These are phyloP conservation scores for Zygoascus sp. DNA, from an alignment of 1,139 yeast genomes.

Conservation along the genomic window DNA sequence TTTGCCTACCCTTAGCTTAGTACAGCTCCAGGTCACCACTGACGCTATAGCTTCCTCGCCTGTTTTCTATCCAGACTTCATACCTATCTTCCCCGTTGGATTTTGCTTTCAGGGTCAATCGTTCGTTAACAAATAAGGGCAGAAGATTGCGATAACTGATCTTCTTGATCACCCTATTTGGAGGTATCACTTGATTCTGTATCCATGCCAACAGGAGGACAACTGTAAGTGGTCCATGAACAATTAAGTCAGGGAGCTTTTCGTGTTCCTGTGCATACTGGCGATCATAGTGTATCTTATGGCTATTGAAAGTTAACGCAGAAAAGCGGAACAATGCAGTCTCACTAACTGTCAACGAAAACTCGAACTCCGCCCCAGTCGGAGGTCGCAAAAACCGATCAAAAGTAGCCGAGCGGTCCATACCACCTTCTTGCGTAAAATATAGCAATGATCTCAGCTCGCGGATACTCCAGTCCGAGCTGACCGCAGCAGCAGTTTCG, in stretches of 20 bases:
- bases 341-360: slow-evolving; percentile 30
- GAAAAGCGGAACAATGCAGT: slow-evolving; percentile 55
- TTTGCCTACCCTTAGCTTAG: background rate
- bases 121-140: slow-evolving; percentile 43
- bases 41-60: slow-evolving; percentile 27
- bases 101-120: slow-evolving; percentile 26
- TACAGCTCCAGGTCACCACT: slow-evolving; percentile 20
- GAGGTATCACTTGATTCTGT: slow-evolving; percentile 15
- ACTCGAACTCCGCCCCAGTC: slow-evolving; percentile 16
- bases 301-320: slow-evolving; percentile 74
- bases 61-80: slow-evolving; percentile 34
- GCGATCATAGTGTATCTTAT: slow-evolving; percentile 70
- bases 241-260: slow-evolving; percentile 55
- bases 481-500: slow-evolving; percentile 9
- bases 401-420: slow-evolving; percentile 19
- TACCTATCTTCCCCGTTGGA: slow-evolving; percentile 22
- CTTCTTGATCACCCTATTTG: slow-evolving; percentile 25
- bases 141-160: slow-evolving; percentile 48
- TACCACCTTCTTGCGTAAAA: slow-evolving; percentile 26
- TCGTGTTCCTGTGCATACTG: slow-evolving; percentile 52
- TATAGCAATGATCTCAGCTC: slow-evolving; percentile 33
- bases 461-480: slow-evolving; percentile 27
- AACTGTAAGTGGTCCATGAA: slow-evolving; percentile 79
- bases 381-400: slow-evolving; percentile 21
- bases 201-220: slow-evolving; percentile 52